These are phyloP conservation scores for Berberis vulgaris DNA, from an alignment of 164 flowering plant genomes.

Conservation along the genomic window DNA sequence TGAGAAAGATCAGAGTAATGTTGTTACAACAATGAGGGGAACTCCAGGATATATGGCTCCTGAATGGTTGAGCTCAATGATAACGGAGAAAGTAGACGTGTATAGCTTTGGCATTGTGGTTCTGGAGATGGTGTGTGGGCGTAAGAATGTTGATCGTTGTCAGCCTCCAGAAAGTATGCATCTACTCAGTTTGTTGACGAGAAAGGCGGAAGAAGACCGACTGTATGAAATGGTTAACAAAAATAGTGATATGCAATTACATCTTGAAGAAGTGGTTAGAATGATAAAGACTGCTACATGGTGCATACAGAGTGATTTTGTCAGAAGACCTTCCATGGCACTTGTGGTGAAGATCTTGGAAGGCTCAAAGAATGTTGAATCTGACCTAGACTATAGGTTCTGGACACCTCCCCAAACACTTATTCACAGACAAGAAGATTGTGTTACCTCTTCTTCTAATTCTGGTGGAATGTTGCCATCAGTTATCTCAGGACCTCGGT, in stretches of 20 bases:
- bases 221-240: background rate
- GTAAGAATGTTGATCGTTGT: background rate
- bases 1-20: background rate
- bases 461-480: background rate
- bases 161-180: background rate
- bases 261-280: background rate
- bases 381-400: background rate
- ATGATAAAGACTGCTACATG: background rate
- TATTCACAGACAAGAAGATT: background rate
- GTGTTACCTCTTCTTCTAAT: background rate
- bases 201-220: background rate
- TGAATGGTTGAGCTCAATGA: background rate
- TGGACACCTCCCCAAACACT: background rate
- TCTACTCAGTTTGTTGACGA: background rate
- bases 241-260: background rate
- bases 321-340: background rate
- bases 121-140: background rate
- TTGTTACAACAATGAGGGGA: slow-evolving; percentile 1
- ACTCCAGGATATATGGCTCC: background rate
- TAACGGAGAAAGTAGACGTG: slow-evolving; percentile 1
- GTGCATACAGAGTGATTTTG: background rate
- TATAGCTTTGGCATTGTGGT: background rate
- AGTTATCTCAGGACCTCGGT: background rate
- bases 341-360: background rate
- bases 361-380: background rate